phyloP scores from a whole-genome alignment of 352 stramenopile species.

The Globisporangium carolinianum region DNA sequence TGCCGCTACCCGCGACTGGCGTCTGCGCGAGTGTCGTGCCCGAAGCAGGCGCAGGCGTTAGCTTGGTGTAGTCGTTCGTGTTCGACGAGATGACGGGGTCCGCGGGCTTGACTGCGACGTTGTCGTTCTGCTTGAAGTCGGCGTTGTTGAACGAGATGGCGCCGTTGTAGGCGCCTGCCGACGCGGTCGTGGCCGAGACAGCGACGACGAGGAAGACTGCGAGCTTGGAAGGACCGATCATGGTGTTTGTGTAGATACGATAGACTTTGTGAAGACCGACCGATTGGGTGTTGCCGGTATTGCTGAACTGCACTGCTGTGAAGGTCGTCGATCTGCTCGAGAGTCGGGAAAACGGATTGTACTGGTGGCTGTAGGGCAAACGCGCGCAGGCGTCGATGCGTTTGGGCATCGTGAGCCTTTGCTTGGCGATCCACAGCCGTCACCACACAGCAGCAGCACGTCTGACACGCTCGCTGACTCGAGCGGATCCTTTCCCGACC shows the following conservation, averaged over 20 bases:
- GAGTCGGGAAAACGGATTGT: conserved; percentile 27
- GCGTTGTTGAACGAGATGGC: conserved; percentile 15
- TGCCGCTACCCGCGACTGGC: background rate
- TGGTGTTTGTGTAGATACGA: conserved; percentile 1
- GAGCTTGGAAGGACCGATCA: conserved; percentile 13
- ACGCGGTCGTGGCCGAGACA: conserved; percentile 7
- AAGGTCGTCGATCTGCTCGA: conserved; percentile 11
- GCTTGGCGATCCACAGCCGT: too few species aligned
- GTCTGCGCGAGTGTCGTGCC: background rate
- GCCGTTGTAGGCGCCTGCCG: conserved; percentile 11
- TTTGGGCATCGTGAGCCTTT: too few species aligned
- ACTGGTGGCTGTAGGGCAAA: background rate
- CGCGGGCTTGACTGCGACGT: conserved; percentile 12
- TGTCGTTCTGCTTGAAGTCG: conserved; percentile 16
- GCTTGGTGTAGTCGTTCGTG: conserved; percentile 7
- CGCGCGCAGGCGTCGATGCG: too few species aligned
- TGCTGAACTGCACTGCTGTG: background rate
- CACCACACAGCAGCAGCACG: too few species aligned
- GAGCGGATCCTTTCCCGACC: background rate
- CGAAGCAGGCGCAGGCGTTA: background rate
- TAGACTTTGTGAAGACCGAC: too few species aligned
- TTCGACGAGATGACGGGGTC: conserved; percentile 7
- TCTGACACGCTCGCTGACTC: too few species aligned
- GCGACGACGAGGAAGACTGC: conserved; percentile 11
- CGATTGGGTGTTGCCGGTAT: too few species aligned